Conservation (phyloP, 176 grass and related monocot species). For the Thalia dealbata region DNA sequence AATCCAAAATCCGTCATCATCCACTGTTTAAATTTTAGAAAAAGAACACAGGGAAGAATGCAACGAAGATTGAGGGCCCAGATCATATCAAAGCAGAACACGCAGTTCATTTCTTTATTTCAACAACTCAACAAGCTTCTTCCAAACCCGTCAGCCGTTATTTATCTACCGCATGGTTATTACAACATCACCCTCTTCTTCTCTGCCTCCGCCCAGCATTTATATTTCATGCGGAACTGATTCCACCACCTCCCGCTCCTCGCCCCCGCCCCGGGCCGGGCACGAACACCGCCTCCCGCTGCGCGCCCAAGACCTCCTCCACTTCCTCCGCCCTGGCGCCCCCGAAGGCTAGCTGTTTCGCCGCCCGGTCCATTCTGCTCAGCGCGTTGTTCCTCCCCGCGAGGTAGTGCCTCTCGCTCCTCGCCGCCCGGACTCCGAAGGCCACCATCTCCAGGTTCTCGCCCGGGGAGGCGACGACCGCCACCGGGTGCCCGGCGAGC, state of each 20-base stretch:
- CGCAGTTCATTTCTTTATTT: too few relatives aligned
- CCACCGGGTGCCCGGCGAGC: slow-evolving; percentile 31
- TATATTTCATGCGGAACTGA: too few relatives aligned
- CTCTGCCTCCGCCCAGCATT: too few relatives aligned
- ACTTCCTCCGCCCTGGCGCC: slow-evolving; percentile 17
- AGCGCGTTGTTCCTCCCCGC: slow-evolving; percentile 38
- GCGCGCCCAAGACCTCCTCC: slow-evolving; percentile 41
- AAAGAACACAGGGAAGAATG: too few relatives aligned
- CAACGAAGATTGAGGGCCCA: too few relatives aligned
- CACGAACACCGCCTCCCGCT: slow-evolving; percentile 43
- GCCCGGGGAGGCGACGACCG: slow-evolving; percentile 31
- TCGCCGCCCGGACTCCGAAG: slow-evolving; percentile 30
- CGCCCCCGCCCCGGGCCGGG: slow-evolving; percentile 17
- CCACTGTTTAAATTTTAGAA: too few relatives aligned
- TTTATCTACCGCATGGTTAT: too few relatives aligned
- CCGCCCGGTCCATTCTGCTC: slow-evolving; percentile 38
- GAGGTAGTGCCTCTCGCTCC: slow-evolving; percentile 42
- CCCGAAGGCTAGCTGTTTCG: slow-evolving; percentile 28
- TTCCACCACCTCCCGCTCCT: background rate
- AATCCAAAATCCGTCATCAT: too few relatives aligned
- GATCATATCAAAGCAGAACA: too few relatives aligned
- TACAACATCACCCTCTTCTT: too few relatives aligned
- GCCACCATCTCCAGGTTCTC: slow-evolving; percentile 34
- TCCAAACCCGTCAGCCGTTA: too few relatives aligned
- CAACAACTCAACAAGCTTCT: too few relatives aligned